Evolutionary conservation across 441 rosid genomes (phyloP).

Genomic region (Flueggea neowawraea): DNA sequence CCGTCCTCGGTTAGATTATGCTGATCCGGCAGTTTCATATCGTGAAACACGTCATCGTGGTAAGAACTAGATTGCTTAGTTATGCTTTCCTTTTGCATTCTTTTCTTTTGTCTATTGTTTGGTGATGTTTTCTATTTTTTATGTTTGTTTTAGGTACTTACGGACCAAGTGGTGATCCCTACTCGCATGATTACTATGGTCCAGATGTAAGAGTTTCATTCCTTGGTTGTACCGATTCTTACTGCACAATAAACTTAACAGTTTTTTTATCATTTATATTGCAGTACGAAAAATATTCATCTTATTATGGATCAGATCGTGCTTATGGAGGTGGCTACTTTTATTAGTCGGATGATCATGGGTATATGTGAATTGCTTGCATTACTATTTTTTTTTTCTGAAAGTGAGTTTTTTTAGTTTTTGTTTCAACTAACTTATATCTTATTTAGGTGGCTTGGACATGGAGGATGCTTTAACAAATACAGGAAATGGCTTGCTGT

Average conservation of each 20-base stretch:
- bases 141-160: constrained; percentile 36
- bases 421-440: constrained; percentile 7
- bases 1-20: constrained; percentile 43
- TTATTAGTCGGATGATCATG: constrained; percentile 23
- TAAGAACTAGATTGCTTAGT: constrained; percentile 10
- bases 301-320: constrained; percentile 38
- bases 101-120: constrained; percentile 4
- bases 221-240: constrained; percentile 10
- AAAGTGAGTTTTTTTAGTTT: constrained; percentile 7
- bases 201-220: constrained; percentile 42
- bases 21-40: constrained; percentile 32
- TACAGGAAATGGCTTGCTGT: constrained; percentile 31
- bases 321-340: constrained; percentile 45
- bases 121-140: constrained; percentile 14
- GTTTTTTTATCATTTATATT: constrained; percentile 12
- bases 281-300: constrained; percentile 45
- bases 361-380: constrained; percentile 29
- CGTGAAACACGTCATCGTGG: constrained; percentile 43
- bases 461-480: constrained; percentile 24
- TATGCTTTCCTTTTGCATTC: constrained; percentile 6
- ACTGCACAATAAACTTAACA: constrained; percentile 6
- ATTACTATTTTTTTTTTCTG: constrained; percentile 3
- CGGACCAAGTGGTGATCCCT: constrained; percentile 35
- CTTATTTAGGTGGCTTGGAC: constrained; percentile 38
- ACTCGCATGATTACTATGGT: constrained; percentile 41